Conservation (phyloP, 139 green algal genomes). For the Trebouxia sp. region DNA sequence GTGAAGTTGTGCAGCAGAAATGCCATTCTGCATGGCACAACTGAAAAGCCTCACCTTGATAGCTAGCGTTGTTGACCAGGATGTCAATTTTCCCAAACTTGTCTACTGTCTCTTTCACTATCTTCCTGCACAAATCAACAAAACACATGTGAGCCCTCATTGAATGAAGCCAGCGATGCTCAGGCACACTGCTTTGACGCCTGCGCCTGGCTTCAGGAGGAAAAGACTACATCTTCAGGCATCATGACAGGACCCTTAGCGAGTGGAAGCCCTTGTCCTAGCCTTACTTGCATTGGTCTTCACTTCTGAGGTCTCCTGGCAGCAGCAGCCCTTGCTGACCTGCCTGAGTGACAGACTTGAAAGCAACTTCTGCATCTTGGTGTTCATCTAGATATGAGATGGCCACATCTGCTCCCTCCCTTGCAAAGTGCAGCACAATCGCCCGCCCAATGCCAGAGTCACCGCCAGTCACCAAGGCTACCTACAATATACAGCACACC, state of each 20-base stretch:
- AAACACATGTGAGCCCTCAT: background rate
- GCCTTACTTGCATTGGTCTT: conserved; percentile 33
- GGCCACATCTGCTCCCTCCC: conserved; percentile 37
- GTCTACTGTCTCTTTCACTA: conserved; percentile 31
- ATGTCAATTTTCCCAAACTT: conserved; percentile 39
- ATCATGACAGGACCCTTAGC: too few species aligned
- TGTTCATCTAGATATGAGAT: conserved; percentile 41
- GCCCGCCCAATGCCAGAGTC: conserved; percentile 39
- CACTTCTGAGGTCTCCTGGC: conserved; percentile 31
- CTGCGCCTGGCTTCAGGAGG: too few species aligned
- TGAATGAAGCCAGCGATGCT: too few species aligned
- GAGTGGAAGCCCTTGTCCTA: too few species aligned
- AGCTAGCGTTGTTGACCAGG: conserved; percentile 41
- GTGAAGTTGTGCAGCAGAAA: background rate
- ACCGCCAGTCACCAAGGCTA: conserved; percentile 32
- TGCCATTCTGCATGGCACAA: background rate
- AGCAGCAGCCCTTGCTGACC: conserved; percentile 29
- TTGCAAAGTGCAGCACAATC: conserved; percentile 30
- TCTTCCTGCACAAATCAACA: conserved; percentile 30
- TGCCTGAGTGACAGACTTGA: conserved; percentile 25
- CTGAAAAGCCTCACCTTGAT: conserved; percentile 24
- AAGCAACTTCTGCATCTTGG: conserved; percentile 33
- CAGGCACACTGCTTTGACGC: too few species aligned
- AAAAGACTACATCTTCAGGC: too few species aligned
- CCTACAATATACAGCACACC: conserved; percentile 25